phyloP scores from a whole-genome alignment of 208 protist species.

The Wallacemonas collosoma region DNA sequence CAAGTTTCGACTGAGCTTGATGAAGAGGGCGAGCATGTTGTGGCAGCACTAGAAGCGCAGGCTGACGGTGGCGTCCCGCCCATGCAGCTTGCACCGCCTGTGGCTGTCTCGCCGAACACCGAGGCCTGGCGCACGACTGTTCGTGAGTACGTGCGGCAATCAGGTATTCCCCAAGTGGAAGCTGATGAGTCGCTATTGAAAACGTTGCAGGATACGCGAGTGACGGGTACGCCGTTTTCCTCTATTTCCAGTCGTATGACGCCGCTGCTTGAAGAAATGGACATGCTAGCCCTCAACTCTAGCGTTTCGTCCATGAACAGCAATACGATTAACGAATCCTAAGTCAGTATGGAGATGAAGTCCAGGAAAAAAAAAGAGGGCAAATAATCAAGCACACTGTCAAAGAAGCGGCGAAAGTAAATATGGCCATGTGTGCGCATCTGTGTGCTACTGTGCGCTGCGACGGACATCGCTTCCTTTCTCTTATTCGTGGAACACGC shows the following conservation, averaged over 20 bases:
- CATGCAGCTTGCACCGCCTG: slow-evolving; percentile 37
- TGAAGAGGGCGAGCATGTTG: slow-evolving; percentile 68
- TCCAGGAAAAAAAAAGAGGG: slow-evolving; percentile 7
- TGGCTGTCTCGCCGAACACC: slow-evolving; percentile 60
- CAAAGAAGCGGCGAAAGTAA: slow-evolving; percentile 2
- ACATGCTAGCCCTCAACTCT: slow-evolving; percentile 68
- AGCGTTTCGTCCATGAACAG: slow-evolving; percentile 63
- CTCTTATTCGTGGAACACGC: no score
- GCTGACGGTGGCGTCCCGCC: slow-evolving; percentile 20
- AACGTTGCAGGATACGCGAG: slow-evolving; percentile 76
- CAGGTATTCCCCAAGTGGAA: slow-evolving; percentile 72
- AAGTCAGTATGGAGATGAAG: neutral
- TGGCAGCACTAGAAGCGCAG: slow-evolving; percentile 37
- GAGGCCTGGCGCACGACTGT: slow-evolving; percentile 82
- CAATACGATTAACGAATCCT: slow-evolving; percentile 26
- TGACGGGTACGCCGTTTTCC: slow-evolving; percentile 59
- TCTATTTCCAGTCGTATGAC: slow-evolving; percentile 75
- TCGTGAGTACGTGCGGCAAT: slow-evolving; percentile 80
- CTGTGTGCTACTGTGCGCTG: no score
- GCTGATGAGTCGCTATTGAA: slow-evolving; percentile 80
- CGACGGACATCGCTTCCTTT: no score
- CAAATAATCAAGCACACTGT: slow-evolving; percentile 1
- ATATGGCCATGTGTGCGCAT: no score
- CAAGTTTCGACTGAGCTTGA: slow-evolving; percentile 55
- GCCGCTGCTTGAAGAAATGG: slow-evolving; percentile 75